Conservation (phyloP, 495 filamentous ascomycete genomes). For the Xylaria sp. region DNA sequence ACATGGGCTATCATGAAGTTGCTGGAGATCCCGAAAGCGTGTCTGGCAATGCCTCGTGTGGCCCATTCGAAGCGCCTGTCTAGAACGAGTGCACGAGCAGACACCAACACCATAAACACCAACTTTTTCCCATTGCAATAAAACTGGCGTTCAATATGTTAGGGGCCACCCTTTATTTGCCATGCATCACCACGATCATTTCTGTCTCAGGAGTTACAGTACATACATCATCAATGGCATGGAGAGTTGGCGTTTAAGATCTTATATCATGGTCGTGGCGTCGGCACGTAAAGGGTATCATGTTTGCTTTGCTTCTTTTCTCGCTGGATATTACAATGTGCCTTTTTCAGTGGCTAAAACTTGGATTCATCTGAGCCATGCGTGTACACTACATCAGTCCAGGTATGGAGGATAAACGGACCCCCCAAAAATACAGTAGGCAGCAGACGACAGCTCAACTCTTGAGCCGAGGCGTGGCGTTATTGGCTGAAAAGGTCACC, state of each 20-base stretch:
- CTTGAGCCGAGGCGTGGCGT: not conserved
- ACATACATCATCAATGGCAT: constrained; percentile 1
- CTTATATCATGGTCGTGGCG: constrained; percentile 4
- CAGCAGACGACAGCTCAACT: not conserved
- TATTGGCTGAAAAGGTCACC: not conserved
- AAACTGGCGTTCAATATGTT: not conserved
- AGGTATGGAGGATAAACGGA: not conserved
- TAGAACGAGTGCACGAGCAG: not conserved
- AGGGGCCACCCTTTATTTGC: not conserved
- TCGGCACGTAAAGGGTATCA: constrained; percentile 1
- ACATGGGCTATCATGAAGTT: constrained; percentile 31
- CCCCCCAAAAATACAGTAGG: not conserved
- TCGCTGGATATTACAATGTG: not conserved
- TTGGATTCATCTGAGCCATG: not conserved
- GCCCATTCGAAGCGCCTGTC: not conserved
- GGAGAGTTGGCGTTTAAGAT: not conserved
- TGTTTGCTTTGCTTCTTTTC: not conserved
- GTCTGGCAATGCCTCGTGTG: not conserved
- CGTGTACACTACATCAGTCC: constrained; percentile 3
- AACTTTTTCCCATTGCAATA: not conserved
- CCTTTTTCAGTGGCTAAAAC: not conserved
- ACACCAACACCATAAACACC: not conserved
- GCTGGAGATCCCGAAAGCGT: not conserved
- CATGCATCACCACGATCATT: not conserved
- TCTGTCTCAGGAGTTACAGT: not conserved